Conservation (phyloP, 2,329 filamentous ascomycete species). For the Fusarium chlamydosporum region DNA sequence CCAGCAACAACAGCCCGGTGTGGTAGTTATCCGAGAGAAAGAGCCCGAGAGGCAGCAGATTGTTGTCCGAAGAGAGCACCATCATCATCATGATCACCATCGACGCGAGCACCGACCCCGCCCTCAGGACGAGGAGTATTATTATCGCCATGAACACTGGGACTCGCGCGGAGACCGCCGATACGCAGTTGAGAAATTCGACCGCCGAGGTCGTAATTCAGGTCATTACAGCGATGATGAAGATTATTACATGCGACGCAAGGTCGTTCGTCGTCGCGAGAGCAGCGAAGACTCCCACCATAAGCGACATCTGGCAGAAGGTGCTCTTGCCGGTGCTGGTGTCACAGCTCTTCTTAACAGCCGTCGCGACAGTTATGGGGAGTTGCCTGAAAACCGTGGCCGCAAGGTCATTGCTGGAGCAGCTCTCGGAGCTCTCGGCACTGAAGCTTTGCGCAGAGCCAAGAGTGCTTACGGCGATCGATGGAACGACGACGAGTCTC, state of each 20-base stretch:
- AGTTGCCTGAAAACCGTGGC: conserved; percentile 66
- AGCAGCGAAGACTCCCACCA: conserved; percentile 67
- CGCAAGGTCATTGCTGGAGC: conserved; percentile 73
- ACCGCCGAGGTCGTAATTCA: conserved; percentile 59
- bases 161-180: conserved; percentile 58
- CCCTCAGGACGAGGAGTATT: conserved; percentile 63
- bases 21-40: conserved; percentile 61
- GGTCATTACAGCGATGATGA: conserved; percentile 64
- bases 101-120: conserved; percentile 27
- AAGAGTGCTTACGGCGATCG: conserved; percentile 72
- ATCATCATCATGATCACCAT: conserved; percentile 28
- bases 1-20: conserved; percentile 61
- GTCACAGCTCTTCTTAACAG: conserved; percentile 71
- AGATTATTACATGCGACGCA: conserved; percentile 63
- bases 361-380: conserved; percentile 66
- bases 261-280: conserved; percentile 65
- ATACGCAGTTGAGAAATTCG: conserved; percentile 56
- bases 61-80: conserved; percentile 54
- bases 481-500: conserved; percentile 58
- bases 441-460: conserved; percentile 71
- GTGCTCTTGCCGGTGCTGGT: conserved; percentile 75
- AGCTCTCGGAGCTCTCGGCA: conserved; percentile 73
- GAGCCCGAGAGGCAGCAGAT: conserved; percentile 58
- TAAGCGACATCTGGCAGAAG: conserved; percentile 73
- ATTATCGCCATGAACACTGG: conserved; percentile 64